Percentiles rank a stretch among this genome's conserved stretches.
phyloP scores from a whole-genome alignment of 352 stramenopile genomes.

The Phytophthora podocarpi region DNA sequence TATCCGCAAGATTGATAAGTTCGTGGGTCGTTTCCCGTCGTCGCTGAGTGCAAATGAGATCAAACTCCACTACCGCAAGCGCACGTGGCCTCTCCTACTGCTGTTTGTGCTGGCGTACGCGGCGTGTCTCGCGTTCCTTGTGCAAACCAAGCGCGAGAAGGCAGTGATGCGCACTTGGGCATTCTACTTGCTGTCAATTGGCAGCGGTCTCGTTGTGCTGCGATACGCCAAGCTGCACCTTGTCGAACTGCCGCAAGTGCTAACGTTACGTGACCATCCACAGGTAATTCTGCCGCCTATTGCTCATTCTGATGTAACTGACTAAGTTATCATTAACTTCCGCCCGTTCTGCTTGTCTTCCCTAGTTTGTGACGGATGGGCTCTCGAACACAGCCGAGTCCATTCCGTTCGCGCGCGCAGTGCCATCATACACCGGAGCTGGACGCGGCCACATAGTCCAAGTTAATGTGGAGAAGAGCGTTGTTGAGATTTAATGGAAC shows the following conservation, averaged over 20 bases:
- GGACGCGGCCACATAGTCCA: constrained; percentile 16
- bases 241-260: constrained; percentile 72
- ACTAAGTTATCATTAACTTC: background rate
- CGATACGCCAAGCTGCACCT: constrained; percentile 76
- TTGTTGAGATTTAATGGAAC: constrained; percentile 8
- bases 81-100: constrained; percentile 39
- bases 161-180: constrained; percentile 50
- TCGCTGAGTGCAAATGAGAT: constrained; percentile 56
- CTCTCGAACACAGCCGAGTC: constrained; percentile 40
- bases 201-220: constrained; percentile 66
- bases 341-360: background rate
- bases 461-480: constrained; percentile 25
- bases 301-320: background rate
- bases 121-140: constrained; percentile 43
- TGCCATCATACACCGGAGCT: constrained; percentile 47
- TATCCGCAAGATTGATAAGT: constrained; percentile 83
- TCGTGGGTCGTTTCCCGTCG: constrained; percentile 59
- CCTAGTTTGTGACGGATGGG: constrained; percentile 60
- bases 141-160: constrained; percentile 40
- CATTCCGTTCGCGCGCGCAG: constrained; percentile 65
- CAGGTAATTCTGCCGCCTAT: constrained; percentile 51
- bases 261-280: constrained; percentile 63
- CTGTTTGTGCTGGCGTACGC: constrained; percentile 60
- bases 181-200: constrained; percentile 61
- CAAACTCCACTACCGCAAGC: constrained; percentile 55